phyloP scores from a whole-genome alignment of 2,329 filamentous ascomycete genomes.

The Trichoderma sp. region DNA sequence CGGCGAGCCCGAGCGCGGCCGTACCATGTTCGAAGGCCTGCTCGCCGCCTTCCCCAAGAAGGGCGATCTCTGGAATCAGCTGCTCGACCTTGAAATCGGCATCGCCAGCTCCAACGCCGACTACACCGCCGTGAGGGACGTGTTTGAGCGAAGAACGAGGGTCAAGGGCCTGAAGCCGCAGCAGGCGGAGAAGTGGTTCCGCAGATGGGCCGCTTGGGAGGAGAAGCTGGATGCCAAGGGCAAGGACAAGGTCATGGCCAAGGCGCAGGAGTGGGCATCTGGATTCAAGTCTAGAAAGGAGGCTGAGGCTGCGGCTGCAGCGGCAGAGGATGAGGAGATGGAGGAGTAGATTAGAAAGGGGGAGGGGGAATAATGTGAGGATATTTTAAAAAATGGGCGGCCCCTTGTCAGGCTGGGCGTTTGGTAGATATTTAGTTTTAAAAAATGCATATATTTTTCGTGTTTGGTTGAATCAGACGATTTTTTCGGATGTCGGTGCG shows the following conservation, averaged over 20 bases:
- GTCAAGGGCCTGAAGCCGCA: slow-evolving; percentile 73
- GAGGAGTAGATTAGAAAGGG: slow-evolving; percentile 28
- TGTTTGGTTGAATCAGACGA: neutral
- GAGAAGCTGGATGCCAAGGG: slow-evolving; percentile 65
- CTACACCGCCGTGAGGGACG: slow-evolving; percentile 58
- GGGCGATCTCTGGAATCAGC: slow-evolving; percentile 88
- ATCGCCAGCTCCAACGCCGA: slow-evolving; percentile 53
- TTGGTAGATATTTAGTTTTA: slow-evolving; percentile 3
- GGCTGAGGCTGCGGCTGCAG: slow-evolving; percentile 36
- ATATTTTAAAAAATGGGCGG: slow-evolving; percentile 1
- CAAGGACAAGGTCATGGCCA: slow-evolving; percentile 66
- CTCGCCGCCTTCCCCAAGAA: slow-evolving; percentile 83
- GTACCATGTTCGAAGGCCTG: slow-evolving; percentile 90
- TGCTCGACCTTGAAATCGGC: slow-evolving; percentile 78
- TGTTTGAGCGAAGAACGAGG: slow-evolving; percentile 78
- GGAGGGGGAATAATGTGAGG: neutral
- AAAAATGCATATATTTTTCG: neutral
- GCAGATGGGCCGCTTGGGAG: slow-evolving; percentile 89
- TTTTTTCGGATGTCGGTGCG: slow-evolving; percentile 11
- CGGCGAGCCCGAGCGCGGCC: slow-evolving; percentile 84
- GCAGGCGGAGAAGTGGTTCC: slow-evolving; percentile 84
- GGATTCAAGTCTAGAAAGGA: slow-evolving; percentile 46
- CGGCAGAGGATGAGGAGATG: slow-evolving; percentile 35
- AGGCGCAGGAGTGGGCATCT: slow-evolving; percentile 69
- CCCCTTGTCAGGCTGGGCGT: slow-evolving; percentile 10